Base-by-base conservation (phyloP, 2,329 filamentous ascomycete genomes). In the Fusarium sp. region DNA sequence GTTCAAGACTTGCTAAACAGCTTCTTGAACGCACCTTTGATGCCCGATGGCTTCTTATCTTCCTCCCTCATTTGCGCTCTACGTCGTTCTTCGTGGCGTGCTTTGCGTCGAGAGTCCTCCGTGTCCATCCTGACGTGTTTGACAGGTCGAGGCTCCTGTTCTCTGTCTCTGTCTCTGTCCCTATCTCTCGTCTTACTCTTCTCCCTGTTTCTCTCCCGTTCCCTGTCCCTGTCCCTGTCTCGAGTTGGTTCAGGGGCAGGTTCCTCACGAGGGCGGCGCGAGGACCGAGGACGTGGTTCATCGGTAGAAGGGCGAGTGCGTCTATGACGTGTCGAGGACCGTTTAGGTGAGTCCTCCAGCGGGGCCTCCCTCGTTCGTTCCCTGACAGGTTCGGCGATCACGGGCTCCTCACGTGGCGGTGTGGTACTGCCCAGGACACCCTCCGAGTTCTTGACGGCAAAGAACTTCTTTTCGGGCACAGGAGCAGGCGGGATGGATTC, bases 401-500 rank as follows among this genome's bases (percentile, higher is more conserved):
- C 60, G 42, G 75, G 66, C 50, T 79, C 79, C 25, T 77, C 72
- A 42, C 73, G 66, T 16, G 75, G 67, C 28, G 79, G 79, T 7
- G 79, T 72, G 25, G 75, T 74, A 47, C 56, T 67, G 37, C 78
- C 67, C 57, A 81, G 72, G 35, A 80, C 67, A 25, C 83, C 84
- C 67, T 85, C 77, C 15, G 77, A 79, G 35, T 83, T 80, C 63
- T 81, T 85, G 47, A 84, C 73, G 42, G 82, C 80, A 64, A 86
- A 86, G 75, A 85, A 85, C 58, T 78, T 83, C 79, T 83, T 86
- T 62, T 80, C 80, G 2, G 77, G 78, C 21, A 59, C 60, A 28
- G 59, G 37, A 16, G 67, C 80, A 2, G 77, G 78, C 23, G 52
- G 66, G 25, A 57, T 37, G 13, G 67, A 38, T n/a, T 76, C 74